These are phyloP conservation scores for Fusarium pseudoanthophilum DNA, from an alignment of 2,329 filamentous ascomycete species.

Conservation along the genomic window DNA sequence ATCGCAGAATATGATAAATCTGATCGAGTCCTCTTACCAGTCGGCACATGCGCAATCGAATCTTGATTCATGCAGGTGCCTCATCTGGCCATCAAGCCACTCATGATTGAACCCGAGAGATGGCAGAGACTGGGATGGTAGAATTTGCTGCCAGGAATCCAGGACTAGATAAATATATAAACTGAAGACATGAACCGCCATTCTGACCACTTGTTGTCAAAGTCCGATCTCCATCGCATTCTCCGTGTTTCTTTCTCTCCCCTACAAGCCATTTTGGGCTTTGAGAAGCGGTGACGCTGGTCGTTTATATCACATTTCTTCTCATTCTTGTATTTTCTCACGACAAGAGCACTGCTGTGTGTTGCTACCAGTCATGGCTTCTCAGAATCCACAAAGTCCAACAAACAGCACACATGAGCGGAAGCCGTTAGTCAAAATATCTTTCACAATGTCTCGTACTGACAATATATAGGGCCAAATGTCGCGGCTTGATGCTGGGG, in stretches of 20 bases:
- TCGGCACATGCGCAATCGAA: background rate
- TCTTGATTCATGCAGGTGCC: conserved; percentile 1
- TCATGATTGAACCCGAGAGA: background rate
- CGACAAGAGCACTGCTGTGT: background rate
- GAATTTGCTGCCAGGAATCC: background rate
- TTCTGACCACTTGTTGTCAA: background rate
- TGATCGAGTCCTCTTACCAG: background rate
- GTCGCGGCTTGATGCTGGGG: background rate
- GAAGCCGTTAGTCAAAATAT: background rate
- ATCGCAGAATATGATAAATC: conserved; percentile 5
- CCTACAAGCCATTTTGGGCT: conserved; percentile 17
- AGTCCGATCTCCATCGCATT: background rate
- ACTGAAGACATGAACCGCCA: background rate
- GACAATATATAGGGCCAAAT: background rate
- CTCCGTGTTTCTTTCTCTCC: background rate
- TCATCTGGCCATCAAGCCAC: background rate
- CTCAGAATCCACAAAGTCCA: background rate
- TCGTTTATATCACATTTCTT: background rate
- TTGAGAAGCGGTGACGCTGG: background rate
- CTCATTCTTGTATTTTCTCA: background rate
- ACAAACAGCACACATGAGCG: background rate
- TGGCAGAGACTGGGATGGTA: background rate
- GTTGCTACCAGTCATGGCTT: background rate
- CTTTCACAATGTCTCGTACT: fast-evolving
- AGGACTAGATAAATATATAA: background rate